Conservation (phyloP, 1,284 basidiomycete genomes). For the Takashimella koratensis region DNA sequence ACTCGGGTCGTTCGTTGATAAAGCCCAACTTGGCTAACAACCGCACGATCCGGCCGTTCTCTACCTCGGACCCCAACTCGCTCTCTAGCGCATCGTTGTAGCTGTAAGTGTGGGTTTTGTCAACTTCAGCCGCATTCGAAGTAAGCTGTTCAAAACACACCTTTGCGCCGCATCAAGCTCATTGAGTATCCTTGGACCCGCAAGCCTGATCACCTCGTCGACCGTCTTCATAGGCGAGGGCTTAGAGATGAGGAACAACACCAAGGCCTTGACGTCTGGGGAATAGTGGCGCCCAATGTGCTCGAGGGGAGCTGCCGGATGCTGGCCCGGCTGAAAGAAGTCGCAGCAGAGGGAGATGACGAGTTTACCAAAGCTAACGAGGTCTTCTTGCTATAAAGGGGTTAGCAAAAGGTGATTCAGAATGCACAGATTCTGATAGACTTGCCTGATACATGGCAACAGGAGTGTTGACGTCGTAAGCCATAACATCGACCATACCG, state of each 20-base stretch:
- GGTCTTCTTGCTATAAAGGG: constrained; percentile 70
- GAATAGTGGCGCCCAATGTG: constrained; percentile 71
- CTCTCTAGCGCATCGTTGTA: constrained; percentile 77
- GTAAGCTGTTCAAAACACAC: too few species aligned
- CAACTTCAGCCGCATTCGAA: constrained; percentile 13
- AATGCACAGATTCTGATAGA: background rate
- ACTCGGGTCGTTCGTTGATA: constrained; percentile 98
- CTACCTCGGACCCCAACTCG: constrained; percentile 85
- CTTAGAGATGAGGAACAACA: constrained; percentile 73
- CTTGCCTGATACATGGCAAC: constrained; percentile 57
- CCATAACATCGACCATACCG: constrained; percentile 77
- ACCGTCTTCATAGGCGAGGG: constrained; percentile 65
- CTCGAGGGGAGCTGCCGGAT: constrained; percentile 71
- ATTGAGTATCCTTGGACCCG: constrained; percentile 66
- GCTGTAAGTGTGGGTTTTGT: constrained; percentile 53
- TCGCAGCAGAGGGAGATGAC: constrained; percentile 74
- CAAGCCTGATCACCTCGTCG: constrained; percentile 72
- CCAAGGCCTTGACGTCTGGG: constrained; percentile 73
- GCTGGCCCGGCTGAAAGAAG: constrained; percentile 40
- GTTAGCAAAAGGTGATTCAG: background rate
- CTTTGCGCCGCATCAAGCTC: constrained; percentile 81
- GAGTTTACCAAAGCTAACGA: constrained; percentile 79
- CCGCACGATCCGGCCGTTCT: constrained; percentile 91
- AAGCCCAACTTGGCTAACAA: constrained; percentile 93
- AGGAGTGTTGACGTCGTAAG: constrained; percentile 66